A percentile compares a stretch with the other conserved stretches of the same genome.
Conservation (phyloP, 331 rosid genomes). For the Arachis monticola region DNA sequence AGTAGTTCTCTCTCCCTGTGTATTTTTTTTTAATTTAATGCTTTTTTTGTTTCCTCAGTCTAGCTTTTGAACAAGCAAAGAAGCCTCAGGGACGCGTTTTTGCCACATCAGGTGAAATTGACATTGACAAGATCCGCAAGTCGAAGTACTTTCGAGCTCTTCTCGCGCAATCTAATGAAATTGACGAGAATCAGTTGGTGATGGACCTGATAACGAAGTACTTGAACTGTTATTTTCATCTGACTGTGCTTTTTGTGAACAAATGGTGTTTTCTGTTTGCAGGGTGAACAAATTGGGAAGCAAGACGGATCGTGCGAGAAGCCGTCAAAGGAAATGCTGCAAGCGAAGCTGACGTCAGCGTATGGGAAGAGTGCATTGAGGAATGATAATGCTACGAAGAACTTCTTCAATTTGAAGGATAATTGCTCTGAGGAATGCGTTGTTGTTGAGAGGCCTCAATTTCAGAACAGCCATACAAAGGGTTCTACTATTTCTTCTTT, state of each 20-base stretch:
- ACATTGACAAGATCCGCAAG: slow-evolving; percentile 71
- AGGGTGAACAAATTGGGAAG: slow-evolving; percentile 60
- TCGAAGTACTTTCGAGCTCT: slow-evolving; percentile 76
- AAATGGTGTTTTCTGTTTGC: background rate
- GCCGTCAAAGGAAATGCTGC: slow-evolving; percentile 51
- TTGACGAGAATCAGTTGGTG: slow-evolving; percentile 42
- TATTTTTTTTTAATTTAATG: background rate
- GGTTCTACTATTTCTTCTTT: slow-evolving; percentile 45
- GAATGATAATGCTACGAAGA: slow-evolving; percentile 47
- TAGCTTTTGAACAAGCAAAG: slow-evolving; percentile 85
- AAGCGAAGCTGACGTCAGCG: slow-evolving; percentile 57
- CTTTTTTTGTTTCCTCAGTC: slow-evolving; percentile 36
- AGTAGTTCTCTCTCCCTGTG: background rate
- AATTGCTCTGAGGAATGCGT: slow-evolving; percentile 55
- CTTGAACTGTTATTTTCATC: background rate
- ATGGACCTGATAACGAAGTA: slow-evolving; percentile 1
- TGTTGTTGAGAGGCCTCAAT: slow-evolving; percentile 56
- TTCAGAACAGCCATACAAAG: slow-evolving; percentile 44
- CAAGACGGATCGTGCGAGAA: slow-evolving; percentile 45
- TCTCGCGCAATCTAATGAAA: slow-evolving; percentile 55
- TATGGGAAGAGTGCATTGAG: slow-evolving; percentile 50
- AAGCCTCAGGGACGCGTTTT: slow-evolving; percentile 63
- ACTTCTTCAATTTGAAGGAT: slow-evolving; percentile 48
- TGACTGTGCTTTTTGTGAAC: slow-evolving; percentile 3
- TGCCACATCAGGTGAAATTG: slow-evolving; percentile 61